Evolutionary conservation across 2,329 filamentous ascomycete genomes (phyloP).

Genomic region (Penicillium thymicola): DNA sequence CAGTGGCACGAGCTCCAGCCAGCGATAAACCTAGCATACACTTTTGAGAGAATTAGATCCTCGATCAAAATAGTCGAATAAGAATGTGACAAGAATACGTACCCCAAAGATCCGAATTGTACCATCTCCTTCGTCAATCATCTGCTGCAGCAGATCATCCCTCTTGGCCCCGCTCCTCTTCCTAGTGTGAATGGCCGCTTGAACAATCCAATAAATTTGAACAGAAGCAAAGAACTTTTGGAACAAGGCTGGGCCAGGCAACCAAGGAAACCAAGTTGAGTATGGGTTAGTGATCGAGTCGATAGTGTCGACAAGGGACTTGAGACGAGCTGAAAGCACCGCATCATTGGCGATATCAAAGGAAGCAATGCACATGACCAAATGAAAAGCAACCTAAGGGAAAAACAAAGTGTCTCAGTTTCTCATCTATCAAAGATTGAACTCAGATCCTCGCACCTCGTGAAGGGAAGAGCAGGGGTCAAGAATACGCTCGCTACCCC

Average conservation of each 20-base stretch:
- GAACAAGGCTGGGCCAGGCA: neutral
- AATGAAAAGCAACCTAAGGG: conserved; percentile 3
- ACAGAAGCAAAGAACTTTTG: neutral
- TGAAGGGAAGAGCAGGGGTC: conserved; percentile 10
- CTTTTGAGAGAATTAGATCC: neutral
- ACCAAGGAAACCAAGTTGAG: conserved; percentile 1
- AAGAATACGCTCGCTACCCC: neutral
- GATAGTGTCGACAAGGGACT: conserved; percentile 3
- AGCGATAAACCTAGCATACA: conserved; percentile 1
- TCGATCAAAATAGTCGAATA: neutral
- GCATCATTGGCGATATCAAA: conserved; percentile 7
- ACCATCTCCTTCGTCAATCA: conserved; percentile 8
- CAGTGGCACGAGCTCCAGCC: conserved; percentile 4
- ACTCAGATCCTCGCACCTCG: neutral
- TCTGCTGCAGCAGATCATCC: conserved; percentile 7
- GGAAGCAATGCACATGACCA: conserved; percentile 6
- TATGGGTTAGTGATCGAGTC: conserved; percentile 5
- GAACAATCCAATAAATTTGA: neutral
- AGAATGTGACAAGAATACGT: neutral
- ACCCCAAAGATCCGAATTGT: conserved; percentile 3
- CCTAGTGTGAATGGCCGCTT: neutral
- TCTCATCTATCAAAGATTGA: too few species aligned
- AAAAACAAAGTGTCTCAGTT: neutral
- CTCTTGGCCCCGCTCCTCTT: neutral
- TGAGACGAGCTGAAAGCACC: conserved; percentile 2